Percentiles rank a stretch among this genome's conserved stretches.
Conservation (phyloP, 371 early-diverging fungal species). For the Actinomortierella ambigua region DNA sequence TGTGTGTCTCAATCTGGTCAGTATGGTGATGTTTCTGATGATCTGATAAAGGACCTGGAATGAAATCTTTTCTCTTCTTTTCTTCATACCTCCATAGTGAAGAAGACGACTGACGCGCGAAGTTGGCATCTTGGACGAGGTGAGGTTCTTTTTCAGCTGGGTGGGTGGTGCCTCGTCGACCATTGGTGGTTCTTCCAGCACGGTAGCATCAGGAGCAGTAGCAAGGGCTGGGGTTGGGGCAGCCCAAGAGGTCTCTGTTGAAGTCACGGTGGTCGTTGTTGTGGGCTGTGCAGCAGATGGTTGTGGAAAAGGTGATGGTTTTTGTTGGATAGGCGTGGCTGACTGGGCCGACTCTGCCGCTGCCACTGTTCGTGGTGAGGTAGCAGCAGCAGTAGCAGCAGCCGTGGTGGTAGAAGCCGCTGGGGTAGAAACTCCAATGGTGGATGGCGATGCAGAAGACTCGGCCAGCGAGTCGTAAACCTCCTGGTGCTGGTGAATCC, state of each 20-base stretch:
- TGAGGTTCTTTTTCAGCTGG: constrained; percentile 41
- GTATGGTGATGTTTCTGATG: not conserved
- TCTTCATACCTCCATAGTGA: constrained; percentile 64
- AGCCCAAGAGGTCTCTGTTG: no score
- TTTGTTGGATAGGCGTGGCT: no score
- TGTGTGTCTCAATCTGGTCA: not conserved
- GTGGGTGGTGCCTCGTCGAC: constrained; percentile 10
- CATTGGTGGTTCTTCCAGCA: not conserved
- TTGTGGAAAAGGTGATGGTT: not conserved
- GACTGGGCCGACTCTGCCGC: no score
- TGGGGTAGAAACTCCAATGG: not conserved
- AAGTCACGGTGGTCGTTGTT: not conserved
- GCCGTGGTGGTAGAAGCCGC: not conserved
- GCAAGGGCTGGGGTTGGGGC: not conserved
- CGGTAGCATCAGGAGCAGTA: not conserved
- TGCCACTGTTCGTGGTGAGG: not conserved
- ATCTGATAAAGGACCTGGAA: no score
- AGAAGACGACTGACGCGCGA: constrained; percentile 65
- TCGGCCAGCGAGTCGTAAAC: no score
- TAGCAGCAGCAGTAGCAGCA: not conserved
- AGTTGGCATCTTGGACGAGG: constrained; percentile 69
- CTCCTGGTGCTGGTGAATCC: no score
- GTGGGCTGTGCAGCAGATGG: not conserved
- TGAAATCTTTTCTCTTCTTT: not conserved
- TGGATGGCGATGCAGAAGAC: not conserved